phyloP scores from a whole-genome alignment of 371 early-diverging fungal species.

The Saksenaea vasiformis region DNA sequence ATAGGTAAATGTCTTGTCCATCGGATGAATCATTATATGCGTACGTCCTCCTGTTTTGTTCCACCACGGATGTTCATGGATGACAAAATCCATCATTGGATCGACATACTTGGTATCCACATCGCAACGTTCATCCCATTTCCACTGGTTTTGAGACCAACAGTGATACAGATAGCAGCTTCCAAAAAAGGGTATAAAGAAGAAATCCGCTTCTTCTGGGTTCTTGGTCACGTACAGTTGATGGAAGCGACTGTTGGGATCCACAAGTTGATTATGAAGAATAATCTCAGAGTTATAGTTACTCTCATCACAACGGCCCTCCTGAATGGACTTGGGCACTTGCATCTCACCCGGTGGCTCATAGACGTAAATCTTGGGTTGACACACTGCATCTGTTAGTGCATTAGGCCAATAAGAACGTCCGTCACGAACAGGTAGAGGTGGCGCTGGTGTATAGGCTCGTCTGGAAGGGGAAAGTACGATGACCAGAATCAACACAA shows the following conservation, averaged over 20 bases:
- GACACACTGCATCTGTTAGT: slow-evolving; percentile 49
- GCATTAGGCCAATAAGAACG: slow-evolving; percentile 53
- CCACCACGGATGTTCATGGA: slow-evolving; percentile 53
- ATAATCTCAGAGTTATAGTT: slow-evolving; percentile 54
- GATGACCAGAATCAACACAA: background rate
- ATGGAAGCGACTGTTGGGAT: slow-evolving; percentile 43
- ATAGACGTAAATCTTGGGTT: slow-evolving; percentile 60
- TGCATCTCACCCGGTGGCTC: slow-evolving; percentile 43
- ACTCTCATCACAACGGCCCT: slow-evolving; percentile 38
- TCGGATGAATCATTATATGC: slow-evolving; percentile 58
- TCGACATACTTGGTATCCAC: slow-evolving; percentile 50
- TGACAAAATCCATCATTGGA: slow-evolving; percentile 57
- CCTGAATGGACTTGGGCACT: slow-evolving; percentile 32
- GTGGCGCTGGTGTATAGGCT: slow-evolving; percentile 26
- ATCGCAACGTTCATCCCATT: slow-evolving; percentile 53
- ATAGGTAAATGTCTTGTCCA: slow-evolving; percentile 55
- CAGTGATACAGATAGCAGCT: slow-evolving; percentile 55
- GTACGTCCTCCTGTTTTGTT: slow-evolving; percentile 43
- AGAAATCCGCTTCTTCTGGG: slow-evolving; percentile 57
- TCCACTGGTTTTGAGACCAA: slow-evolving; percentile 45
- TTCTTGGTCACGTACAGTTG: slow-evolving; percentile 49
- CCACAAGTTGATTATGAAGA: slow-evolving; percentile 42
- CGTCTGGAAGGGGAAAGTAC: background rate
- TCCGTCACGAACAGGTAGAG: slow-evolving; percentile 34
- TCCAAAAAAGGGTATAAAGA: slow-evolving; percentile 60